A percentile compares a stretch with the other conserved stretches of the same genome.
These are phyloP conservation scores for Dinochytrium kinnereticum DNA, from an alignment of 371 early-diverging fungal genomes.

Conservation along the genomic window DNA sequence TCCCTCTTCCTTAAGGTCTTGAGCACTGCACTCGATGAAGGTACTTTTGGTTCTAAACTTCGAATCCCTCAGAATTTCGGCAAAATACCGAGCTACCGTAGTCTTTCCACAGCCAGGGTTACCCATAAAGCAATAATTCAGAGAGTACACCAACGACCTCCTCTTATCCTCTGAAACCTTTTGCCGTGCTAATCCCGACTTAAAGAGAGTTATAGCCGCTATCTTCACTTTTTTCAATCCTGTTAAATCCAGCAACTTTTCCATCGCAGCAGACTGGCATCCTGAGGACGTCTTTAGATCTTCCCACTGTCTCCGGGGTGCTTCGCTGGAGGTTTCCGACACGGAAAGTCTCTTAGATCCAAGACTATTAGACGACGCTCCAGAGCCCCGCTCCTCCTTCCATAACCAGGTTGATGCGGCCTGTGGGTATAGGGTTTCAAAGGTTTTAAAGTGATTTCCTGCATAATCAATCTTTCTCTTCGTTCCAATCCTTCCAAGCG, in stretches of 20 bases:
- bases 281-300: slow-evolving; percentile 13
- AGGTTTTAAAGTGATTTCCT: neutral
- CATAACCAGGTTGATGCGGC: neutral
- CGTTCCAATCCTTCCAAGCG: slow-evolving; percentile 12
- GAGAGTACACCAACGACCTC: slow-evolving; percentile 20
- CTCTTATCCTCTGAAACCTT: slow-evolving; percentile 20
- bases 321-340: neutral
- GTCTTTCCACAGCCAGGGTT: slow-evolving; percentile 35
- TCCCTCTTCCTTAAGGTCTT: slow-evolving; percentile 39
- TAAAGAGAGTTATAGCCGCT: slow-evolving; percentile 32
- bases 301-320: slow-evolving; percentile 23
- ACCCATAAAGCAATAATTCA: slow-evolving; percentile 34
- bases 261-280: slow-evolving; percentile 34
- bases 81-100: slow-evolving; percentile 43
- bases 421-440: neutral
- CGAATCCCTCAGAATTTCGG: slow-evolving; percentile 36
- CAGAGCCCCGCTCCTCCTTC: neutral
- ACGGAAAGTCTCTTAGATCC: too few relatives aligned
- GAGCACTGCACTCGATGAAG: slow-evolving; percentile 34
- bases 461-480: neutral
- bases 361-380: neutral
- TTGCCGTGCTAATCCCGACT: slow-evolving; percentile 23
- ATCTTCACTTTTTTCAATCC: slow-evolving; percentile 38
- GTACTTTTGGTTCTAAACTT: slow-evolving; percentile 10
- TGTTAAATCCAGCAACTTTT: slow-evolving; percentile 35